Base-by-base conservation (phyloP, 2,329 filamentous ascomycete genomes). In the Colletotrichum sidae region DNA sequence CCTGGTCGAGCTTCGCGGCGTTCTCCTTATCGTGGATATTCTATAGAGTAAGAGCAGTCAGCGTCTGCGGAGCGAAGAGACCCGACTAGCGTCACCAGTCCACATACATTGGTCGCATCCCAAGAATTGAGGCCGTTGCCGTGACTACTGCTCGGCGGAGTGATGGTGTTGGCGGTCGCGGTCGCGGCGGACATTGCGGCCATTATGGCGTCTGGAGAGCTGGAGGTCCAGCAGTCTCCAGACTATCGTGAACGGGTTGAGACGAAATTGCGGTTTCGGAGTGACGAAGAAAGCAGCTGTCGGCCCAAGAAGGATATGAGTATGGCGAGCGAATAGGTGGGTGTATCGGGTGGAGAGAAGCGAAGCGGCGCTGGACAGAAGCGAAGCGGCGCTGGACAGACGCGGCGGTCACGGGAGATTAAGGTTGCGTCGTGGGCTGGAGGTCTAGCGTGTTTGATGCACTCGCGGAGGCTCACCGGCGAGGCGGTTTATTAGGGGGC, bases 161-260 rank as follows among this genome's bases (percentile, higher is more conserved):
- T 82, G 65, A 87, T 75, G 50, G 79, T 77, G 60, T 82, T 79
- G 66, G 82, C 78, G 55, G 82, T 78, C 68, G 81, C 80, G 67
- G 81, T 80, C 70, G 78, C 78, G 69, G 83, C 77, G 69, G 85
- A 84, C 75, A 87, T 81, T 73, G 83, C 80, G 71, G 85, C 81
- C 85, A 87, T 87, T 68, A 65, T 67, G 58, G 67, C 56, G 67
- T 61, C 60, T 59, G 64, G 60, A 65, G 64, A 65, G 60, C 64
- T 67, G 64, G 64, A 46, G 17, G 12, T 17, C 44, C 64, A 67
- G 60, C 64, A 55, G 54, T 59, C 64, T 59, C 64, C 64, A 52
- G 54, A 50, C 54, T 44, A 25, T 60, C 15, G 60, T 65, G 39
- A 33, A 53, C 15, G 44, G 49, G n/a, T 8, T 17, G 45, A 2